phyloP scores from a whole-genome alignment of 2,329 filamentous ascomycete genomes.

The Periconia sp. region DNA sequence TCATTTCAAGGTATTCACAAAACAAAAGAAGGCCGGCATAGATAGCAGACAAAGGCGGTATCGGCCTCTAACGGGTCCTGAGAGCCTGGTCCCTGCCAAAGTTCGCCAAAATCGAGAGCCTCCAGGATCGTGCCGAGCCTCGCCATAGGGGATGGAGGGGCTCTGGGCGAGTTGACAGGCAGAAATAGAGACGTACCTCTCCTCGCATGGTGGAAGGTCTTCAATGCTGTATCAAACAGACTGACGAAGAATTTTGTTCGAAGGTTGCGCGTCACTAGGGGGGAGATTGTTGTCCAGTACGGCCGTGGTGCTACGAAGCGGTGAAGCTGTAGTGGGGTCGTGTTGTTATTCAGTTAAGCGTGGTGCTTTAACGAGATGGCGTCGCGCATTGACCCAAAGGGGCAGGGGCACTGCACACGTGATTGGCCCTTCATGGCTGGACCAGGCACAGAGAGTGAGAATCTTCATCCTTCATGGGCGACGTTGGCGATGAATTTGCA shows the following conservation, averaged over 20 bases:
- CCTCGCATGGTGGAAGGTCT: conserved; percentile 45
- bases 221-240: conserved; percentile 43
- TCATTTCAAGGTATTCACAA: no score
- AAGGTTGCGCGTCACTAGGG: background rate
- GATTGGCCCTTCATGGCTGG: conserved; percentile 2
- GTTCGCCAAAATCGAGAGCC: no score
- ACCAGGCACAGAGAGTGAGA: background rate
- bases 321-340: conserved; percentile 13
- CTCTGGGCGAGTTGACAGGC: no score
- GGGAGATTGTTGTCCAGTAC: conserved; percentile 7
- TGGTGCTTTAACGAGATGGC: conserved; percentile 3
- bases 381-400: background rate
- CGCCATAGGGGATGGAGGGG: no score
- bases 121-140: no score
- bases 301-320: conserved; percentile 14
- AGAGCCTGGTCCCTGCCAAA: no score
- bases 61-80: background rate
- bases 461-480: background rate
- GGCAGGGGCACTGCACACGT: background rate
- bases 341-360: conserved; percentile 6
- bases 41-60: no score
- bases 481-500: background rate
- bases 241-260: conserved; percentile 23
- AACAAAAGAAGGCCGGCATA: no score
- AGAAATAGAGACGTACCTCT: conserved; percentile 43